Percentiles rank a stretch among this genome's conserved stretches.
These are phyloP conservation scores for Mycena galopus DNA, from an alignment of 768 basidiomycete species.

Conservation along the genomic window DNA sequence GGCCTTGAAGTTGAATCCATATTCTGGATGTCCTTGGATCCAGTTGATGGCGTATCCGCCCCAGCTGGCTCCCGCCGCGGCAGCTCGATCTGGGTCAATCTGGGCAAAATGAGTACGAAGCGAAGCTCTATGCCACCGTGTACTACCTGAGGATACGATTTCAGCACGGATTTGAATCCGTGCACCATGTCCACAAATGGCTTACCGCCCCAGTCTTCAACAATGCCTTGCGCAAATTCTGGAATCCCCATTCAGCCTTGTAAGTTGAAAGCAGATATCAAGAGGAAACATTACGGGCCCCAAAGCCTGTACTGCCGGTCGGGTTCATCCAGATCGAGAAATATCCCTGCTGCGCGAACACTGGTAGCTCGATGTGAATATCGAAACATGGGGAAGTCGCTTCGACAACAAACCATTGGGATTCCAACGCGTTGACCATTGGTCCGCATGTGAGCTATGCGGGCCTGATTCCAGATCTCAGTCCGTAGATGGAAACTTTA, in stretches of 20 bases:
- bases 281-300: conserved; percentile 69
- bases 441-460: conserved; percentile 89
- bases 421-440: conserved; percentile 87
- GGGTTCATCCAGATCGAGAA: conserved; percentile 92
- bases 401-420: conserved; percentile 68
- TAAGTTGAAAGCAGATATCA: not conserved
- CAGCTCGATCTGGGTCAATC: conserved; percentile 79
- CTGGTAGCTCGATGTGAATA: conserved; percentile 46
- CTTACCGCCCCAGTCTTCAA: conserved; percentile 88
- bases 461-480: conserved; percentile 54
- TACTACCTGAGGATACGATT: conserved; percentile 76
- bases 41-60: conserved; percentile 94
- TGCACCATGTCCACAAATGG: conserved; percentile 83
- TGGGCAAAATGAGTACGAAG: conserved; percentile 40
- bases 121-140: not conserved
- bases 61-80: conserved; percentile 87
- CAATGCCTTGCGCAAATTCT: conserved; percentile 86
- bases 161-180: conserved; percentile 81
- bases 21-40: conserved; percentile 96
- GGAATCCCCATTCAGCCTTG: not conserved
- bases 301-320: conserved; percentile 94
- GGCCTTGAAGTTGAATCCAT: conserved; percentile 90
- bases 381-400: not conserved
- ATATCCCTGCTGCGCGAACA: conserved; percentile 91
- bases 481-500: not conserved